Percentiles rank a stretch among this genome's conserved stretches.
Conservation (phyloP, 2,329 filamentous ascomycete genomes). For the Fusarium praegraminearum region DNA sequence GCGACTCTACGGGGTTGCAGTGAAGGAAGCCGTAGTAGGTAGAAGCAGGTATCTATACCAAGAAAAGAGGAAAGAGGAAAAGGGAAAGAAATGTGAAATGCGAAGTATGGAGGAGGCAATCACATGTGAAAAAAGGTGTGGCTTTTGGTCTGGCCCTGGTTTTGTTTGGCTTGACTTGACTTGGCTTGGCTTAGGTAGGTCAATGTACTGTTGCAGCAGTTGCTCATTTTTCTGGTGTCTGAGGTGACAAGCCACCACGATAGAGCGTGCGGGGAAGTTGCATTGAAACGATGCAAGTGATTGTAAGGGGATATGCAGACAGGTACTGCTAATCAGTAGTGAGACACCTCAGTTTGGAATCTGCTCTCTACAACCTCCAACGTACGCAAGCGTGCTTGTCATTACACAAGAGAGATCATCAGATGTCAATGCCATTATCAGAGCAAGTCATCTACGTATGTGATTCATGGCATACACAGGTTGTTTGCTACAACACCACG, state of each 20-base stretch:
- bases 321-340: no score
- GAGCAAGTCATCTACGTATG: neutral
- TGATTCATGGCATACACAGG: neutral
- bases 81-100: neutral
- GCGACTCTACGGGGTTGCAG: slow-evolving; percentile 24
- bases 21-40: slow-evolving; percentile 1
- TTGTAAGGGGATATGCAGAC: neutral
- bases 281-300: slow-evolving; percentile 25
- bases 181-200: slow-evolving; percentile 22
- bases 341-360: no score
- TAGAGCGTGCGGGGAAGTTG: slow-evolving; percentile 34
- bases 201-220: slow-evolving; percentile 6
- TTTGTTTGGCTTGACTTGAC: slow-evolving; percentile 10
- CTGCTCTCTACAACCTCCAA: neutral
- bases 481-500: neutral
- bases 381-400: neutral
- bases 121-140: slow-evolving; percentile 42
- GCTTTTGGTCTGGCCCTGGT: slow-evolving; percentile 7
- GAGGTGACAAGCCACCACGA: slow-evolving; percentile 29
- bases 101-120: slow-evolving; percentile 28
- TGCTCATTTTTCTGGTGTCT: slow-evolving; percentile 23
- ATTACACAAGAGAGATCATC: neutral
- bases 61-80: neutral
- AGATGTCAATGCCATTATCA: neutral
- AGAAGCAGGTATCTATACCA: slow-evolving; percentile 2